Evolutionary conservation across 352 stramenopile species (phyloP).

Genomic region (Phytophthora palmivora): DNA sequence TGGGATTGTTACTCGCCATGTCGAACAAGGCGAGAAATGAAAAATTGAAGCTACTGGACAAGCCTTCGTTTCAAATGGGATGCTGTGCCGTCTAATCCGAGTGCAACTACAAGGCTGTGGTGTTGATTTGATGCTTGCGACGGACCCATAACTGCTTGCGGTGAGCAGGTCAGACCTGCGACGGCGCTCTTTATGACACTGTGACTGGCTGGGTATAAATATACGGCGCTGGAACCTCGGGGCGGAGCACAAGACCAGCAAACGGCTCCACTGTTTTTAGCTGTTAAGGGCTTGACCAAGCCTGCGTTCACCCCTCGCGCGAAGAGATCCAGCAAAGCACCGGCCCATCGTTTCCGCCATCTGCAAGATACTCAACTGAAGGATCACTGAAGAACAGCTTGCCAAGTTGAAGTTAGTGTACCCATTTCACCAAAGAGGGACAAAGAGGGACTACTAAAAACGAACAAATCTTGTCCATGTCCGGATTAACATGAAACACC

Average conservation of each 20-base stretch:
- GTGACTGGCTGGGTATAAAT: slow-evolving; percentile 25
- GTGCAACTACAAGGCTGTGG: slow-evolving; percentile 14
- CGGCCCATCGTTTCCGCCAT: slow-evolving; percentile 7
- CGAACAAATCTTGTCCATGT: not conserved
- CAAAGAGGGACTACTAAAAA: too few relatives aligned
- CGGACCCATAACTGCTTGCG: slow-evolving; percentile 34
- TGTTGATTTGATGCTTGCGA: slow-evolving; percentile 14
- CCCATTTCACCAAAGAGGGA: slow-evolving; percentile 28
- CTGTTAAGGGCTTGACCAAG: not conserved
- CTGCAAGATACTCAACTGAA: slow-evolving; percentile 1
- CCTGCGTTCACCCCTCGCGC: not conserved
- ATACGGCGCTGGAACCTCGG: slow-evolving; percentile 17
- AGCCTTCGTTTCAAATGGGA: slow-evolving; percentile 37
- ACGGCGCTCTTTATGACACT: not conserved
- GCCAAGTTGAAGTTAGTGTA: slow-evolving; percentile 39
- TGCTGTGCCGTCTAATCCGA: slow-evolving; percentile 17
- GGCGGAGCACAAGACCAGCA: slow-evolving; percentile 15
- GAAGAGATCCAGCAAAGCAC: slow-evolving; percentile 19
- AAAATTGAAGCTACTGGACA: slow-evolving; percentile 11
- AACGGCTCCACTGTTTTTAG: slow-evolving; percentile 29
- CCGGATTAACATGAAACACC: not conserved
- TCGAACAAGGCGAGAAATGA: slow-evolving; percentile 36
- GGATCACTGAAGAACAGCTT: slow-evolving; percentile 7
- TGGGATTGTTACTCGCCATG: slow-evolving; percentile 45
- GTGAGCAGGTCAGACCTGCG: slow-evolving; percentile 6